Evolutionary conservation across 352 stramenopile species (phyloP), one percentile per base, ranked within the genome.

Genomic region (Globisporangium uncinulatum): DNA sequence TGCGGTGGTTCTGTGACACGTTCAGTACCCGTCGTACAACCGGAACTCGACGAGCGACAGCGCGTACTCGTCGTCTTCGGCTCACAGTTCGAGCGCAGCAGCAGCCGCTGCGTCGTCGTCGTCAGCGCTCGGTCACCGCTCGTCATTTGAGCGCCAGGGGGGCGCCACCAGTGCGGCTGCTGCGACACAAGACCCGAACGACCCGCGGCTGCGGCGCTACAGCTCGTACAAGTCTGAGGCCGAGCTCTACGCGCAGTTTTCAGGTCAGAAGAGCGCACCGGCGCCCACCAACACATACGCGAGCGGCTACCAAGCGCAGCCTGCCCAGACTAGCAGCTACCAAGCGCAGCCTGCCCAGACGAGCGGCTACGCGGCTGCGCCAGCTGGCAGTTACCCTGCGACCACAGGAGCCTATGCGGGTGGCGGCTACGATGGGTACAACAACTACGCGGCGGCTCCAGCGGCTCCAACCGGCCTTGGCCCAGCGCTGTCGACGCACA

Each of bases 221-320:
- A 74, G 69, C 19, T 63, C 72, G 17, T 94, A 94, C 77, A 92
- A 92, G 57, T 87, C 79, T 1, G 83, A 94, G 58, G 60, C 67
- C 8, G 85, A 94, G 57, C 62, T 94, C 9, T 92, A 94, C 53
- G 83, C 79, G 36, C 71, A 93, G 56, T 94, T 91, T 57, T 67
- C 79, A 20, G 74, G 80, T 20, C 68, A 69, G 13, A 81, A 78
- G 59, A 73, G 59, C 45, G 65, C 66, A 2, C 47, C 53, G 20
- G 62, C 32, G 20, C 43, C 20, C 36, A 48, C n/a, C 36, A 44
- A 20, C 49, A 36, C 34, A 4, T 14, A 37, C 17, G 34, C 41
- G 19, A 29, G 24, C 10, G 48, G 48, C 4, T 54, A 54, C 49
- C 24, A 29, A 29, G 24, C 24, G 24, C 24, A 29, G 24, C 24